phyloP scores from a whole-genome alignment of 2,329 filamentous ascomycete genomes.

The Neoascochyta sp. region DNA sequence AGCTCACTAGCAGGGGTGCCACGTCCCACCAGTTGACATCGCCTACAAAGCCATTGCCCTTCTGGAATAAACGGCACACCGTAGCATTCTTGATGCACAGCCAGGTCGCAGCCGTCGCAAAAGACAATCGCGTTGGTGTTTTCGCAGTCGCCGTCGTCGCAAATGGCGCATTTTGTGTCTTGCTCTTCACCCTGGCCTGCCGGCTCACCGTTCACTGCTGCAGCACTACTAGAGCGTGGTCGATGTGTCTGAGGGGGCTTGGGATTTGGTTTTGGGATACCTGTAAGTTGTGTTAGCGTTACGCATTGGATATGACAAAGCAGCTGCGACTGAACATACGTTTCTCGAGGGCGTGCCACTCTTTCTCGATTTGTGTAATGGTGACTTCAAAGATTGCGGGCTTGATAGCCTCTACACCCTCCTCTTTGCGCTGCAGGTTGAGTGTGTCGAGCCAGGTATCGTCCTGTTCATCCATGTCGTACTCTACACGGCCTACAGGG shows the following conservation, averaged over 20 bases:
- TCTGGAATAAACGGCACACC: constrained; percentile 98
- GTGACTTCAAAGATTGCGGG: constrained; percentile 95
- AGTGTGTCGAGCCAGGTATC: constrained; percentile 89
- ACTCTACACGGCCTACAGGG: constrained; percentile 78
- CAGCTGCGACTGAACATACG: constrained; percentile 41
- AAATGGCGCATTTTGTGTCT: constrained; percentile 95
- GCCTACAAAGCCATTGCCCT: constrained; percentile 95
- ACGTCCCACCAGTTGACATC: constrained; percentile 91
- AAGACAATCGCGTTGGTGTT: constrained; percentile 99
- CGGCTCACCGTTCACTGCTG: constrained; percentile 90
- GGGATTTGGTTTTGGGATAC: constrained; percentile 91
- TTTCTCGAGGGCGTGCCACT: constrained; percentile 95
- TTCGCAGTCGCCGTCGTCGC: constrained; percentile 98
- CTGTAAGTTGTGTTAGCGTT: constrained; percentile 19
- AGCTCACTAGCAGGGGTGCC: constrained; percentile 69
- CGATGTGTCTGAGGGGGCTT: constrained; percentile 94
- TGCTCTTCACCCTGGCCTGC: constrained; percentile 80
- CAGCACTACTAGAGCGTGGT: constrained; percentile 87
- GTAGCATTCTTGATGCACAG: constrained; percentile 98
- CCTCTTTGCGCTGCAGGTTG: constrained; percentile 70
- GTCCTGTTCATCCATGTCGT: constrained; percentile 99
- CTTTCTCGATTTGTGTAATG: constrained; percentile 98
- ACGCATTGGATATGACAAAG: background rate
- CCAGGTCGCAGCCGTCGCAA: constrained; percentile 94
- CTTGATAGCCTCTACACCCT: constrained; percentile 77